Evolutionary conservation across 768 basidiomycete genomes (phyloP), one percentile per base, ranked within the genome.

Genomic region (Pleurotus cornucopiae): DNA sequence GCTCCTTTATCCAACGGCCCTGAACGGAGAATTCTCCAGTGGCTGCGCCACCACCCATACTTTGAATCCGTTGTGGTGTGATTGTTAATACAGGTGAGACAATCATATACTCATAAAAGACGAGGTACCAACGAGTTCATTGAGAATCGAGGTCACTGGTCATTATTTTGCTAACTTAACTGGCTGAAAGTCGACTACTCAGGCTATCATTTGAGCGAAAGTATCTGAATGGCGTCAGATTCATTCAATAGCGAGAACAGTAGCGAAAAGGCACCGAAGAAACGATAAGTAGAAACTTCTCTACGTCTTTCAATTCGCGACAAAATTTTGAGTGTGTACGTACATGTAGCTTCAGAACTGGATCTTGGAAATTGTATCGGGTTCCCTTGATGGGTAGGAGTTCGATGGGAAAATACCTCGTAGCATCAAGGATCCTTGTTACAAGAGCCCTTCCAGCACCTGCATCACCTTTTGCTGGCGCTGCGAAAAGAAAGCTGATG

Each of bases 381-480:
- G 30, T 7, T 34, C 30, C 41, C 41, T 20, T 43, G 41, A 43
- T 44, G 41, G 41, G 41, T 16, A 44, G 41, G 20, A n/a, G 14
- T 6, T 12, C 2, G 20, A 44, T 44, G 41, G 4, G 46, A 9
- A 14, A 25, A 47, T 16, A 20, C 7, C 23, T 14, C 5, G 13
- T 14, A 25, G 14, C 46, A 47, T 53, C 51, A 53, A n/a, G 14
- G 26, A 26, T 53, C 51, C 13, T 20, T 18, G 39, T n/a, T 38
- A 40, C 18, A 38, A 11, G 23, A 84, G 66, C 53, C 80, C 84
- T 66, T 82, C 83, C 47, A 91, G 66, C 44, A 92, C 84, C 55
- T 85, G 81, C 46, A 87, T 73, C n/a, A 93, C 75, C 58, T 78
- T 76, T 59, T 83, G 84, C 66, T 93, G 90, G 54, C 78, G 80